These are phyloP conservation scores for Heterobasidion parviporum DNA, from an alignment of 1,284 basidiomycete species.

Conservation along the genomic window DNA sequence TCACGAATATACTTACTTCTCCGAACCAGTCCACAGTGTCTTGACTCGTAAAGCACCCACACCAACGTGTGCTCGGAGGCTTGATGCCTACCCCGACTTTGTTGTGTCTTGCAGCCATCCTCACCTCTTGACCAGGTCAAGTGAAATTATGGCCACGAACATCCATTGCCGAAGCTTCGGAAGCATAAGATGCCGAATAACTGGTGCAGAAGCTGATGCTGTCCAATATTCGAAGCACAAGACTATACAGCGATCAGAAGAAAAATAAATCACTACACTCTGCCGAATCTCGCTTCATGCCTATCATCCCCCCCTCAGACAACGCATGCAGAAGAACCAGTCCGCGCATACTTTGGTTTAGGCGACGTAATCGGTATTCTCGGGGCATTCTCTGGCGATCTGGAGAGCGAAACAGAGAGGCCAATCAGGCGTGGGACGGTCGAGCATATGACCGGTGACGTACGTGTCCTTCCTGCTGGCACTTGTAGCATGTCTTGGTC, in stretches of 20 bases:
- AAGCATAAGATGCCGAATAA: not conserved
- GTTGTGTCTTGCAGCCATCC: no score
- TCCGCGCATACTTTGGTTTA: not conserved
- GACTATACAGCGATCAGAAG: constrained; percentile 9
- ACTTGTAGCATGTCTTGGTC: constrained; percentile 79
- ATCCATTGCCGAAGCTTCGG: not conserved
- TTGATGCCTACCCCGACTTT: no score
- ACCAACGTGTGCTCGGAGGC: no score
- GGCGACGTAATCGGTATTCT: constrained; percentile 33
- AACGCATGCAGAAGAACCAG: not conserved
- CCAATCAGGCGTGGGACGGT: not conserved
- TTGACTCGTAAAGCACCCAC: no score
- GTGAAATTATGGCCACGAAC: not conserved
- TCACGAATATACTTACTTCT: no score
- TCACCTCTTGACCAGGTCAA: no score
- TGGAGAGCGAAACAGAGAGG: constrained; percentile 18
- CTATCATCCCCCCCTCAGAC: not conserved
- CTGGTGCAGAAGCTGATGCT: not conserved
- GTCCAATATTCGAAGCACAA: not conserved
- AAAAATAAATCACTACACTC: no score
- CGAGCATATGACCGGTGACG: constrained; percentile 15
- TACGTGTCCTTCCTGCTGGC: constrained; percentile 80
- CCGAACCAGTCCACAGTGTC: no score
- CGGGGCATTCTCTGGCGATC: constrained; percentile 76
- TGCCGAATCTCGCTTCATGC: no score